Evolutionary conservation across 768 basidiomycete species (phyloP).

Genomic region (Erythrobasidium yunnanense): DNA sequence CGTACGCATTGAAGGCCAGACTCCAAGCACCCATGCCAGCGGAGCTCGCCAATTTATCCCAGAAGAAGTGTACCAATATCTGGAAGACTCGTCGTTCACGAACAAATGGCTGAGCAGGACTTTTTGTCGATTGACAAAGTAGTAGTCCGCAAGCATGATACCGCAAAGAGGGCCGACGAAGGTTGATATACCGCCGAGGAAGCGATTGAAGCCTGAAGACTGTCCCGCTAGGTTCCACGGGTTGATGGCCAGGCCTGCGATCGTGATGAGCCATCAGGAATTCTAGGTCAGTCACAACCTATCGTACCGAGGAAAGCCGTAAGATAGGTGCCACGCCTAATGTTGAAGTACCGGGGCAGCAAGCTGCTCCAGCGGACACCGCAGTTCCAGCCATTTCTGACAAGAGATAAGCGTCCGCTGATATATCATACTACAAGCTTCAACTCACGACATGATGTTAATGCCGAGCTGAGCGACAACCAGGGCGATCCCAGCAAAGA

Average conservation of each 20-base stretch:
- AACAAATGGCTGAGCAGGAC: no score
- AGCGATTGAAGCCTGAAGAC: not conserved
- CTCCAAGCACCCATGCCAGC: no score
- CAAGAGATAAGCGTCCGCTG: constrained; percentile 32
- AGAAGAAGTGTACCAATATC: no score
- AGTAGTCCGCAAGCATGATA: constrained; percentile 5
- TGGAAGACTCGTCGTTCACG: no score
- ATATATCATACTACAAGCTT: not conserved
- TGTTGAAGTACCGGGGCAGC: not conserved
- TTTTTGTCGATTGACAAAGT: no score
- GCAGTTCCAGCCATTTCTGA: constrained; percentile 32
- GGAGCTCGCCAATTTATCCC: no score
- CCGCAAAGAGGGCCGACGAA: not conserved
- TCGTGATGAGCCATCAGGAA: not conserved
- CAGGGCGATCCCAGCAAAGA: constrained; percentile 39
- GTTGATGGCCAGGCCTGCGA: constrained; percentile 7
- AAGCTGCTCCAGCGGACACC: not conserved
- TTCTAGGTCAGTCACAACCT: not conserved
- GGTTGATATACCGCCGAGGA: not conserved
- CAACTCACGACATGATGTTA: constrained; percentile 1
- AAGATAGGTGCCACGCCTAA: not conserved
- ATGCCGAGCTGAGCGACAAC: constrained; percentile 34
- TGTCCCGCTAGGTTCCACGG: not conserved
- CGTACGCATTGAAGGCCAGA: no score
- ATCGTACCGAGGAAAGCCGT: not conserved